Percentiles rank a stretch among this genome's conserved stretches.
Conservation (phyloP, 1,284 basidiomycete species). For the Puccinia novopanici region DNA sequence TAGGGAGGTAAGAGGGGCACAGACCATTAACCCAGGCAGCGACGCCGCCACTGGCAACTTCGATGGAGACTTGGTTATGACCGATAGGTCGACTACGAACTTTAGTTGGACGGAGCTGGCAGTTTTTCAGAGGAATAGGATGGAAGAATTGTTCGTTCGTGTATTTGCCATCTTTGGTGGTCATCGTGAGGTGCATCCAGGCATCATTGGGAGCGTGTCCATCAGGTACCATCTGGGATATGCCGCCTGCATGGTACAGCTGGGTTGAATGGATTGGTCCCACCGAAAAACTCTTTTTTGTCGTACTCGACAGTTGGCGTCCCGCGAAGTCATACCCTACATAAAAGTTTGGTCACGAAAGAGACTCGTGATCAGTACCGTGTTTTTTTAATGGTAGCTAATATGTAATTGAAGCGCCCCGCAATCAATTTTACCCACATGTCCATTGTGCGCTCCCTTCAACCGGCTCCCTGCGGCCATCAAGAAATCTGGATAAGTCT, state of each 20-base stretch:
- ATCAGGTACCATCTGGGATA: constrained; percentile 57
- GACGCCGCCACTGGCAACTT: constrained; percentile 65
- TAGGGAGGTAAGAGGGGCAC: neutral
- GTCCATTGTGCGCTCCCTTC: constrained; percentile 64
- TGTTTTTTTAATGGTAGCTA: too few species aligned
- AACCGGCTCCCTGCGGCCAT: constrained; percentile 60
- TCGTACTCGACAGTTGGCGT: constrained; percentile 60
- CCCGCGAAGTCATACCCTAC: constrained; percentile 65
- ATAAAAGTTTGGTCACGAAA: neutral
- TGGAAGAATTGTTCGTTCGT: constrained; percentile 68
- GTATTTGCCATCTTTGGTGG: constrained; percentile 62
- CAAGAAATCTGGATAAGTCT: neutral
- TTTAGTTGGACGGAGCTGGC: constrained; percentile 63
- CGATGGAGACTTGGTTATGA: constrained; percentile 62
- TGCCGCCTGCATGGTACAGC: constrained; percentile 59
- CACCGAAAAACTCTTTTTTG: constrained; percentile 61
- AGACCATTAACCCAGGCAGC: constrained; percentile 61
- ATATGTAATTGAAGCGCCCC: neutral
- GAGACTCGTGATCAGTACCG: neutral
- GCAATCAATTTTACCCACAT: constrained; percentile 57
- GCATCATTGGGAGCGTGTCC: constrained; percentile 62
- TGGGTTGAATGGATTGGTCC: constrained; percentile 65
- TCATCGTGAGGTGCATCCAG: constrained; percentile 65
- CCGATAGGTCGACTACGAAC: constrained; percentile 60
- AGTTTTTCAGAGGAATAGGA: constrained; percentile 63